A percentile compares a stretch with the other conserved stretches of the same genome.
phyloP scores from a whole-genome alignment of 2,329 filamentous ascomycete genomes.

The Verticillium tricorpus region DNA sequence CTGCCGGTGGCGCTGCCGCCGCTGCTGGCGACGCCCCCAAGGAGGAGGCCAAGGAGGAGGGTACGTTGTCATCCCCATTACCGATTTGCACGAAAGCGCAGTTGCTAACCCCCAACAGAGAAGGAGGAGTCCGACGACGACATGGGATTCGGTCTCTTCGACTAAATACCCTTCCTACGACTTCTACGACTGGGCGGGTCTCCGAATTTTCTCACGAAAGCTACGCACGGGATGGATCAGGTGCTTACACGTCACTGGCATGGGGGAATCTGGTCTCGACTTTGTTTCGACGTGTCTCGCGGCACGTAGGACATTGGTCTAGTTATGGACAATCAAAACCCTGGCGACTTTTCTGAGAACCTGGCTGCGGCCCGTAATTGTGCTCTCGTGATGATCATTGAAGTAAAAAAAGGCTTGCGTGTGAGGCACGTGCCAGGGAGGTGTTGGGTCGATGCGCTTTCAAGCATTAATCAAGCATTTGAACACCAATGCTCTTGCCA shows the following conservation, averaged over 20 bases:
- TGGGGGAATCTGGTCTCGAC: constrained; percentile 20
- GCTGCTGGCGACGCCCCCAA: constrained; percentile 60
- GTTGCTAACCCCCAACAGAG: constrained; percentile 35
- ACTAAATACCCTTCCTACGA: constrained; percentile 44
- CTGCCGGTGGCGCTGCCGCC: constrained; percentile 63
- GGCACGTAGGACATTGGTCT: constrained; percentile 10
- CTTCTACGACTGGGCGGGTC: constrained; percentile 21
- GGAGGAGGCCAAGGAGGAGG: constrained; percentile 68
- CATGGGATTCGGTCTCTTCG: constrained; percentile 65
- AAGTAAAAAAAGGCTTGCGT: too few relatives aligned
- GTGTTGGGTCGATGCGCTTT: constrained; percentile 1
- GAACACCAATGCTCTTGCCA: too few relatives aligned
- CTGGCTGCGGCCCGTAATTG: background rate
- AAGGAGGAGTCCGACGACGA: constrained; percentile 42
- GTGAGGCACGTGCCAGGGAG: too few relatives aligned
- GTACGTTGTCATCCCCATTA: constrained; percentile 55
- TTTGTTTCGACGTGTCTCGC: constrained; percentile 11
- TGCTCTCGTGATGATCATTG: background rate
- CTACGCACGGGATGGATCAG: constrained; percentile 24
- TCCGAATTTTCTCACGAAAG: constrained; percentile 28
- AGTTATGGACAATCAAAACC: constrained; percentile 12
- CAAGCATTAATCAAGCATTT: too few relatives aligned
- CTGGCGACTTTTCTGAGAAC: constrained; percentile 12
- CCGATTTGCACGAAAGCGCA: background rate
- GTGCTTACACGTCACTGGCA: constrained; percentile 24